Evolutionary conservation across 2,329 filamentous ascomycete genomes (phyloP).

Genomic region (Sphaerostilbella broomeana): DNA sequence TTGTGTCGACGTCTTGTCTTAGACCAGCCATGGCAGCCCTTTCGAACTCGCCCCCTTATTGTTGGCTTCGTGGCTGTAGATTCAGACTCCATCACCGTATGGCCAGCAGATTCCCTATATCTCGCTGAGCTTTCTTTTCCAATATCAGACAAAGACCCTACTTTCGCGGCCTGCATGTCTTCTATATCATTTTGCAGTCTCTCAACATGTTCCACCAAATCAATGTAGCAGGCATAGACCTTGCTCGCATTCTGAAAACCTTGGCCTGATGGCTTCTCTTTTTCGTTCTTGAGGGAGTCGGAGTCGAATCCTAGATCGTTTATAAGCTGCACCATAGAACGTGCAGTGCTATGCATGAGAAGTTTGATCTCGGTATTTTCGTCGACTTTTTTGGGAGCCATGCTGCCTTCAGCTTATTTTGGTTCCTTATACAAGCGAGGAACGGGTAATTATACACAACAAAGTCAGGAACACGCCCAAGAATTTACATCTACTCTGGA

Average conservation of each 20-base stretch:
- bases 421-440: neutral
- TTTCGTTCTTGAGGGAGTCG: neutral
- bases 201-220: neutral
- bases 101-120: neutral
- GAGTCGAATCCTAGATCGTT: neutral
- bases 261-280: neutral
- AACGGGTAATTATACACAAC: neutral
- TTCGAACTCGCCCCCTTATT: conserved; percentile 6
- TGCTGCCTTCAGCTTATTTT: no score
- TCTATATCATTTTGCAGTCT: neutral
- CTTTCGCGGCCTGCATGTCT: neutral
- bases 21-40: neutral
- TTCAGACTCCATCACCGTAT: neutral
- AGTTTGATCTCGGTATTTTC: neutral
- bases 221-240: no score
- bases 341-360: neutral
- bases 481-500: no score
- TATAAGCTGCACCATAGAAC: neutral
- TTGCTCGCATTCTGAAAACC: neutral
- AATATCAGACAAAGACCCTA: neutral
- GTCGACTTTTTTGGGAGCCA: neutral
- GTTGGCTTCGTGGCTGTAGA: conserved; percentile 2
- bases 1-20: neutral
- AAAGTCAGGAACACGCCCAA: neutral
- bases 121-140: no score